phyloP scores from a whole-genome alignment of 352 stramenopile genomes.

The Pythium graminicola region DNA sequence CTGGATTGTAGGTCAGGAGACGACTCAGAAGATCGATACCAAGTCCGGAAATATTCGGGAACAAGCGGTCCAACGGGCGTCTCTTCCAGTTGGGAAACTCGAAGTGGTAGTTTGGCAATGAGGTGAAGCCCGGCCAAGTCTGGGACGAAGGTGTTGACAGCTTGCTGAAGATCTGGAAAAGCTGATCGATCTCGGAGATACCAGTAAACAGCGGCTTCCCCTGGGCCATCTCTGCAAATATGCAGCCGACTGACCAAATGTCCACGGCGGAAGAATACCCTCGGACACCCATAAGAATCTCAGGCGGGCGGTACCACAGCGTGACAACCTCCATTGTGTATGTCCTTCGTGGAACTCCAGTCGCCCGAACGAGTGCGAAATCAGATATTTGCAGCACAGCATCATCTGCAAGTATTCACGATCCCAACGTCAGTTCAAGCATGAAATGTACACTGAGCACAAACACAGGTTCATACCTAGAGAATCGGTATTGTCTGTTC shows the following conservation, averaged over 20 bases:
- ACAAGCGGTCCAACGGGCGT: slow-evolving; percentile 59
- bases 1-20: slow-evolving; percentile 75
- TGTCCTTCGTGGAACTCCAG: slow-evolving; percentile 76
- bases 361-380: slow-evolving; percentile 85
- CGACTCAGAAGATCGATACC: slow-evolving; percentile 69
- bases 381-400: slow-evolving; percentile 79
- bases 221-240: slow-evolving; percentile 97
- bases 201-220: slow-evolving; percentile 75
- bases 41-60: slow-evolving; percentile 61
- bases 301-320: slow-evolving; percentile 86
- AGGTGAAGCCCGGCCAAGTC: slow-evolving; percentile 95
- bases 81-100: slow-evolving; percentile 78
- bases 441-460: not conserved
- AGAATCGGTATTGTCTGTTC: slow-evolving; percentile 50
- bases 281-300: slow-evolving; percentile 87
- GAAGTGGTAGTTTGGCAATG: slow-evolving; percentile 96
- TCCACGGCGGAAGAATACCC: slow-evolving; percentile 84
- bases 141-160: slow-evolving; percentile 96
- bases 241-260: slow-evolving; percentile 95
- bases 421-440: not conserved
- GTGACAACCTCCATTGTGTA: slow-evolving; percentile 91
- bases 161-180: slow-evolving; percentile 88
- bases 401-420: slow-evolving; percentile 27
- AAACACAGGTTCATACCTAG: slow-evolving; percentile 38
- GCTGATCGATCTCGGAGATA: slow-evolving; percentile 78